Evolutionary conservation across 2,329 filamentous ascomycete species (phyloP).

Genomic region (Neophaeococcomyces mojaviensis): DNA sequence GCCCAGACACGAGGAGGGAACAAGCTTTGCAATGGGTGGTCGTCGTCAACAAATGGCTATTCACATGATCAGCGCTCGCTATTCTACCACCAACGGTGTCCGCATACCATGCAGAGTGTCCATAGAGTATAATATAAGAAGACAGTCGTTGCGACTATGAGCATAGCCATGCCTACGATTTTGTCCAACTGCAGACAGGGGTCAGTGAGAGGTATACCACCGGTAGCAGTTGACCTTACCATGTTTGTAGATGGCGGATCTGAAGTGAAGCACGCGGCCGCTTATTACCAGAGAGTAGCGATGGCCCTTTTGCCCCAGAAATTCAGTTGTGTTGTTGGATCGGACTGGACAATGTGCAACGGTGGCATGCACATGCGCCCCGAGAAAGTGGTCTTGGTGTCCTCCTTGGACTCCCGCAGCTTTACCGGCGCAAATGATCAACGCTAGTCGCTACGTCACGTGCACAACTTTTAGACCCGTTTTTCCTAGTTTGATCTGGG

Average conservation of each 20-base stretch:
- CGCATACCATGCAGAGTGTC: conserved; percentile 86
- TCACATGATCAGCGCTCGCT: conserved; percentile 9
- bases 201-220: background rate
- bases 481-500: no score
- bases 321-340: background rate
- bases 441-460: no score
- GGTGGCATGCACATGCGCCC: no score
- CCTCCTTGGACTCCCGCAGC: no score
- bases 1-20: conserved; percentile 98
- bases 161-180: conserved; percentile 69
- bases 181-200: conserved; percentile 70
- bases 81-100: conserved; percentile 2
- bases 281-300: no score
- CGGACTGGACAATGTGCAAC: no score
- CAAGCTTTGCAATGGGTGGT: conserved; percentile 86
- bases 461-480: no score
- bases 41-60: conserved; percentile 93
- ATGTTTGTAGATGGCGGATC: background rate
- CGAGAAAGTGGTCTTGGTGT: no score
- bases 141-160: conserved; percentile 63
- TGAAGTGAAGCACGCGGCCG: no score
- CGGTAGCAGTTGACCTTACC: background rate
- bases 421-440: no score
- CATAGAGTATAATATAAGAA: conserved; percentile 95
- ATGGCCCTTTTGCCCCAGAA: no score